Evolutionary conservation across 495 filamentous ascomycete genomes (phyloP).

Genomic region (Hypoxylon cercidicola): DNA sequence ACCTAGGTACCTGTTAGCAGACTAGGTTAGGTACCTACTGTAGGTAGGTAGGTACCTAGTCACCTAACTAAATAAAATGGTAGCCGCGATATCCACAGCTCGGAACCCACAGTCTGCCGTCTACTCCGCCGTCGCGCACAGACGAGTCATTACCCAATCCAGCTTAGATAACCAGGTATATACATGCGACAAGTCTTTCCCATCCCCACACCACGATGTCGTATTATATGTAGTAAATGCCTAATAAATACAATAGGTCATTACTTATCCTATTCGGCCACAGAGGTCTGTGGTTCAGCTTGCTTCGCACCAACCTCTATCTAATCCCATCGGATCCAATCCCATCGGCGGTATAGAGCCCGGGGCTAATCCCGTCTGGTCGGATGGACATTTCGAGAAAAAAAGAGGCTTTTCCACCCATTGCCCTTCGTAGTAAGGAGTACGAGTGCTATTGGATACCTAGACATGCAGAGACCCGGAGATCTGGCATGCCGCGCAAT

Average conservation of each 20-base stretch:
- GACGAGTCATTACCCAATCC: not conserved
- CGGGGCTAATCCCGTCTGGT: no score
- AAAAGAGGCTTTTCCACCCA: conserved; percentile 17
- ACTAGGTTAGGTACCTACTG: no score
- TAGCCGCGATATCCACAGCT: conserved; percentile 2
- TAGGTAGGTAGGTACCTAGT: no score
- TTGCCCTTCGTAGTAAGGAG: conserved; percentile 25
- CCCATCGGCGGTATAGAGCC: not conserved
- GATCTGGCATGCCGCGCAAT: conserved; percentile 36
- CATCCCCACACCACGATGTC: not conserved
- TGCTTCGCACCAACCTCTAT: not conserved
- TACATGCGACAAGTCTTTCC: no score
- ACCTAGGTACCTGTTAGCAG: no score
- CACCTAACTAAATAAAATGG: not conserved
- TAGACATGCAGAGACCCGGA: conserved; percentile 27
- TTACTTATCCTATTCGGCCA: not conserved
- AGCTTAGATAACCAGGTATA: not conserved
- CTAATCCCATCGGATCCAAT: not conserved
- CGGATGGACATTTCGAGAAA: conserved; percentile 34
- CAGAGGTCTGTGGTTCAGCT: not conserved
- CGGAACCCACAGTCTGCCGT: not conserved
- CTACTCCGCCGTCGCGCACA: not conserved
- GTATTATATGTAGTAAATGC: not conserved
- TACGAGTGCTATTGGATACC: conserved; percentile 27
- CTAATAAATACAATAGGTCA: no score